A percentile compares a stretch with the other conserved stretches of the same genome.
Evolutionary conservation across 2,329 filamentous ascomycete genomes (phyloP).

Genomic region (Fusarium continuum): DNA sequence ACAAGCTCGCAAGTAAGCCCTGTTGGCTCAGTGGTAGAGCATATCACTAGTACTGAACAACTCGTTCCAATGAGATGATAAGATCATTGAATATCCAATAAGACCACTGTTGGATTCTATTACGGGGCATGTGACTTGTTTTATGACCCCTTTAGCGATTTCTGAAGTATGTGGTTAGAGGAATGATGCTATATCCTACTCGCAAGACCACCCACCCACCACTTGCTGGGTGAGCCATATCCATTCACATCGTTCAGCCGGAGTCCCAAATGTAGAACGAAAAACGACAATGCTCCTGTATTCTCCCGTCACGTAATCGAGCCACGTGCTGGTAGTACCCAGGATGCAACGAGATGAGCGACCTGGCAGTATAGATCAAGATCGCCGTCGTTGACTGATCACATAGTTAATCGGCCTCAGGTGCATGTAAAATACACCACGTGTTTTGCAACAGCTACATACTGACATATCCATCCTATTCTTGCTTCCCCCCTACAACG

Average conservation of each 20-base stretch:
- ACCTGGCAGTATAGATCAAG: neutral
- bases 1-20: neutral
- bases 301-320: neutral
- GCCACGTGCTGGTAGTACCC: neutral
- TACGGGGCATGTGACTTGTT: neutral
- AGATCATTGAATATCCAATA: too few species aligned
- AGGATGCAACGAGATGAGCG: neutral
- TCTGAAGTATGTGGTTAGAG: neutral
- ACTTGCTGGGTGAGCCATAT: too few species aligned
- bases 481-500: too few species aligned
- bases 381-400: constrained; percentile 2
- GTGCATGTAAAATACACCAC: neutral
- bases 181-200: too few species aligned
- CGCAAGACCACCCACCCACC: too few species aligned
- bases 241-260: too few species aligned
- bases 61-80: constrained; percentile 4
- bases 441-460: neutral
- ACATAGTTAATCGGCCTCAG: constrained; percentile 5
- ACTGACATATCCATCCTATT: neutral
- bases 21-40: constrained; percentile 11
- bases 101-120: constrained; percentile 8
- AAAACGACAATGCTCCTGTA: too few species aligned
- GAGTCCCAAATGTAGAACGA: too few species aligned
- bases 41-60: constrained; percentile 20
- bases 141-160: neutral